Base-by-base conservation (phyloP, 1,284 basidiomycete species). In the Puccinia horiana region DNA sequence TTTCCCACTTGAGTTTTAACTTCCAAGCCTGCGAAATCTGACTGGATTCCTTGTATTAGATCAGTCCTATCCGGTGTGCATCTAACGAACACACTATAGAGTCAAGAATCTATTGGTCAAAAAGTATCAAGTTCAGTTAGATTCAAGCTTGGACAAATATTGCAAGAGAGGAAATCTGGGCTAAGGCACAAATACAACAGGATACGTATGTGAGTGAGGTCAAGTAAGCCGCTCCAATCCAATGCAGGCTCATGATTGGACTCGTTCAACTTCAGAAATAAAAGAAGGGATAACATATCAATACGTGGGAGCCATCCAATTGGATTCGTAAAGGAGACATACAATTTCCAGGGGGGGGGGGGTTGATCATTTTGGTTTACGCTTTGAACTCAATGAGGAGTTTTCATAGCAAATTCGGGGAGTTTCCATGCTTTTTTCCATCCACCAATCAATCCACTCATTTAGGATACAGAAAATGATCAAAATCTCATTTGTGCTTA, bases 401-500 rank as follows among this genome's bases (percentile, higher is more conserved):
- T n/a, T 12, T 52, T 73, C 3, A 18, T 44, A 44, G 42, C 42
- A 6, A 47, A 69, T 32, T 29, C 18, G 40, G 23, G 32, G 58
- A 52, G 47, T 20, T 23, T 56, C 49, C 58, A 78, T 49, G 32
- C 65, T 65, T 35, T 44, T 49, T 29, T 54, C 26, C 35, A 47
- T 12, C 76, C 76, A 79, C 76, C 76, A 79, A n/a, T 54, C 32
- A 16, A 79, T 70, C 76, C 76, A 79, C 52, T 79, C 32, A 23
- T 79, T 44, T 32, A 79, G 35, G 4, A 79, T 37, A 16, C 47
- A 12, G 20, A 79, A 79, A 37, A 79, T 32, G 32, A 52, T 26
- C 8, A 65, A 18, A 37, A 79, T 67, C 3, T 79, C 76, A 14
- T 37, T 56, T 37, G 76, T 69, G 44, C 37, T 56, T 35, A 79